Evolutionary conservation across 2,329 filamentous ascomycete species (phyloP).

Genomic region (Epichloe scottii): DNA sequence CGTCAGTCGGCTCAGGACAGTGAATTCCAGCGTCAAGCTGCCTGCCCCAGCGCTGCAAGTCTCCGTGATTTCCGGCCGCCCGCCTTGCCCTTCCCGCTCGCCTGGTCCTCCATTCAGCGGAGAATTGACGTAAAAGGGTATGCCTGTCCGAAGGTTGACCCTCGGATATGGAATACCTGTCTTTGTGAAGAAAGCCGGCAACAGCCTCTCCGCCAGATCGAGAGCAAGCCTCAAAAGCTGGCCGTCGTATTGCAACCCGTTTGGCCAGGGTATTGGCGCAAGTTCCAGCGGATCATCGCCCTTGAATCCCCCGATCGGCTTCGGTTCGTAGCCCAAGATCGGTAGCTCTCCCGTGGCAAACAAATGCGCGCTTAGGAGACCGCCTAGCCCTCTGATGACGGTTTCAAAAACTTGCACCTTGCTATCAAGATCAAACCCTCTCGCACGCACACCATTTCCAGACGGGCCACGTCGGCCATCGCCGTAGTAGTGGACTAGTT

Average conservation of each 20-base stretch:
- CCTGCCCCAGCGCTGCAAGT: conserved; percentile 96
- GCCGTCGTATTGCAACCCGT: conserved; percentile 73
- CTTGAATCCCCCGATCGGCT: conserved; percentile 11
- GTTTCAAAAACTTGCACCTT: conserved; percentile 99
- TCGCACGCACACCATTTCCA: conserved; percentile 58
- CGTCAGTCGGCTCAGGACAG: conserved; percentile 76
- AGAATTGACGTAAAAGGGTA: conserved; percentile 85
- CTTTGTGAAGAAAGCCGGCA: conserved; percentile 83
- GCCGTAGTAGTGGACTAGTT: conserved; percentile 72
- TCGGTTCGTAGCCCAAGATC: conserved; percentile 62
- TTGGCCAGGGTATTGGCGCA: conserved; percentile 55
- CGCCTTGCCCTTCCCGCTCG: conserved; percentile 20
- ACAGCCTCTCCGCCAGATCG: conserved; percentile 69
- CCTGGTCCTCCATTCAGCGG: conserved; percentile 51
- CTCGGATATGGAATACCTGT: conserved; percentile 91
- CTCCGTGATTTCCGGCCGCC: conserved; percentile 66
- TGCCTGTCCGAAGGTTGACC: conserved; percentile 81
- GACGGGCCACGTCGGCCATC: conserved; percentile 60
- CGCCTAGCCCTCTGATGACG: conserved; percentile 84
- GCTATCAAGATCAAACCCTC: conserved; percentile 88
- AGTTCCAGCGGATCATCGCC: conserved; percentile 32
- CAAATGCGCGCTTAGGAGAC: conserved; percentile 80
- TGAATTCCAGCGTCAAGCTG: conserved; percentile 86
- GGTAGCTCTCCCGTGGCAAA: conserved; percentile 87
- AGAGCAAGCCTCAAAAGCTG: conserved; percentile 82